Conservation (phyloP, 352 stramenopile genomes). For the Globisporangium viniferum region DNA sequence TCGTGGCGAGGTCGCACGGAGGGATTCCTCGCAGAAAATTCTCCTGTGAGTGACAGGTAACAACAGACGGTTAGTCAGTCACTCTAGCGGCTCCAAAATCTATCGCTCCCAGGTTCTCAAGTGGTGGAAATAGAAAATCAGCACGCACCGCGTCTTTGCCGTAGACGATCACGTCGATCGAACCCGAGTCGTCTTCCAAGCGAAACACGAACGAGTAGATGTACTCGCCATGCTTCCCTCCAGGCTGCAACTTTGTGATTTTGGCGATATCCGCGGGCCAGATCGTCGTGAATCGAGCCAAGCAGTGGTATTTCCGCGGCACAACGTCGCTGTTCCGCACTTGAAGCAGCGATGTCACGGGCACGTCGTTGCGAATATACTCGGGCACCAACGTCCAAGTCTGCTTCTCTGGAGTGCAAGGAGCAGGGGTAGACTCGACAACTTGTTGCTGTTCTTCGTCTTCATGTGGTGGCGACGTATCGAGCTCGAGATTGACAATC, state of each 20-base stretch:
- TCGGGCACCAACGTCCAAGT: conserved; percentile 38
- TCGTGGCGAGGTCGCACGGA: conserved; percentile 53
- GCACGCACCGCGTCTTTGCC: conserved; percentile 63
- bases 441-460: not conserved
- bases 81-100: not conserved
- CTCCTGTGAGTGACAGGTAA: conserved; percentile 32
- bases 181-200: conserved; percentile 43
- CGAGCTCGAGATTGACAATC: not conserved
- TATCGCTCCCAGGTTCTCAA: not conserved
- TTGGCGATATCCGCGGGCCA: conserved; percentile 51
- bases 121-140: not conserved
- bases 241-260: conserved; percentile 42
- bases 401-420: conserved; percentile 3
- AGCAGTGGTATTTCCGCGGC: conserved; percentile 68
- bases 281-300: conserved; percentile 35
- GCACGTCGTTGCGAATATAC: conserved; percentile 44
- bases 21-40: conserved; percentile 70
- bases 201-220: conserved; percentile 69
- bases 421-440: not conserved
- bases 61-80: conserved; percentile 1
- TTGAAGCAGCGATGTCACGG: conserved; percentile 35
- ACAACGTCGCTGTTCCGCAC: conserved; percentile 29
- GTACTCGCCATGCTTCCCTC: conserved; percentile 20
- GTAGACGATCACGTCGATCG: conserved; percentile 66
- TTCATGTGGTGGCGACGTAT: not conserved